Conservation (phyloP, 257 asterid species). For the Cordia subcordata region DNA sequence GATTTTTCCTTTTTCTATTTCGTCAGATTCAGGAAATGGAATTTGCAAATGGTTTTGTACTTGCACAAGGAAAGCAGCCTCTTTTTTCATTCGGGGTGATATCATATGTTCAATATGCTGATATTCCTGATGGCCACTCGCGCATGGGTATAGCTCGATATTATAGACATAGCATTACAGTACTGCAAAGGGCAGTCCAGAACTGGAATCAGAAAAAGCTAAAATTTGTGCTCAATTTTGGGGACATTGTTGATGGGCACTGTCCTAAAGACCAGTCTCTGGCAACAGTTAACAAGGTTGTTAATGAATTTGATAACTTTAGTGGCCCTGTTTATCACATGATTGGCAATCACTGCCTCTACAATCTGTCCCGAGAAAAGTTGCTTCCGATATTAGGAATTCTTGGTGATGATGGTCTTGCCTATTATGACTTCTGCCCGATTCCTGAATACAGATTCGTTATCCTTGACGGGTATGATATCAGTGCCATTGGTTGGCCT, state of each 20-base stretch:
- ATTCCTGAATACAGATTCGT: slow-evolving; percentile 68
- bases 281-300: slow-evolving; percentile 41
- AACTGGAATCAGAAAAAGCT: slow-evolving; percentile 47
- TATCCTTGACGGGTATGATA: slow-evolving; percentile 82
- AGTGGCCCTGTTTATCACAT: slow-evolving; percentile 76
- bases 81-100: slow-evolving; percentile 87
- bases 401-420: slow-evolving; percentile 31
- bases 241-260: slow-evolving; percentile 81
- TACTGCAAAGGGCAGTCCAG: slow-evolving; percentile 68
- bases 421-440: slow-evolving; percentile 87
- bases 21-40: slow-evolving; percentile 30
- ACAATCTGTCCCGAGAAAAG: slow-evolving; percentile 82
- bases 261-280: slow-evolving; percentile 78
- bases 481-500: slow-evolving; percentile 88
- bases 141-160: slow-evolving; percentile 93
- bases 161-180: slow-evolving; percentile 70
- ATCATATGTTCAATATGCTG: slow-evolving; percentile 95
- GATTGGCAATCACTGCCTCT: slow-evolving; percentile 97
- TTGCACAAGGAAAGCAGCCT: slow-evolving; percentile 47
- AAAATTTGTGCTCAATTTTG: slow-evolving; percentile 62
- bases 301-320: slow-evolving; percentile 40
- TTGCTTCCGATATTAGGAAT: slow-evolving; percentile 68
- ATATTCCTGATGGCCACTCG: slow-evolving; percentile 85
- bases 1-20: too few relatives aligned
- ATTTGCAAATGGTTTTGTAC: slow-evolving; percentile 35